phyloP scores from a whole-genome alignment of 176 grass and related monocot genomes.

The bread wheat (Triticum aestivum) region IWGSC_CS_RefSeq_v2.1 NC_057797.1:91165242-91165741 shows the following conservation, averaged over 20 bases:
- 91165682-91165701: conserved; percentile 97
- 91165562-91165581: conserved; percentile 87
- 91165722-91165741: conserved; percentile 63
- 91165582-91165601: conserved; percentile 78
- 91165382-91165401: conserved; percentile 85
- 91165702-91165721: conserved; percentile 92
- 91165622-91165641: conserved; percentile 28
- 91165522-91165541: conserved; percentile 72
- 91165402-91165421: conserved; percentile 73
- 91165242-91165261: conserved; percentile 19
- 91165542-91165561: conserved; percentile 92
- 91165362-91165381: conserved; percentile 90
- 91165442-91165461: conserved; percentile 12
- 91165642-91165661: conserved; percentile 50
- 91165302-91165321: conserved; percentile 52
- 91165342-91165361: conserved; percentile 86
- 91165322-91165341: conserved; percentile 99
- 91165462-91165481: not conserved
- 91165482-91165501: conserved; percentile 47
- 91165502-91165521: conserved; percentile 89
- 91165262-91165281: not conserved
- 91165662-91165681: conserved; percentile 98
- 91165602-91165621: conserved; percentile 27
- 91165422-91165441: conserved; percentile 9
- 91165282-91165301: conserved; percentile 8